Base-by-base conservation (phyloP, 192 early-diverging fungal genomes). In the Gryganskiella cystojenkinii region DNA sequence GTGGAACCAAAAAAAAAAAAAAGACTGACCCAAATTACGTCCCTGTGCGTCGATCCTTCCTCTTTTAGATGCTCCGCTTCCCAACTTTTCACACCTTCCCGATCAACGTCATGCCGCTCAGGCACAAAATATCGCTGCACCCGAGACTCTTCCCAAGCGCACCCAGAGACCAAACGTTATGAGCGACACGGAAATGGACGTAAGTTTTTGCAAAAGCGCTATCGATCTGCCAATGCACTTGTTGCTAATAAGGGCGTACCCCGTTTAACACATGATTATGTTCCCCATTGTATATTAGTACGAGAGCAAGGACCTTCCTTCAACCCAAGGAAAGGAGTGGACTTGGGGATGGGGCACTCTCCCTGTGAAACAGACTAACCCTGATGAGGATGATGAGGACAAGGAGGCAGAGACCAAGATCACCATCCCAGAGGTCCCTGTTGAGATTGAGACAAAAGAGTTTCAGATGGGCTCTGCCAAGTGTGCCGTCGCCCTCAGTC, bases 341-440 rank as follows among this genome's bases (percentile, higher is more conserved):
- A 83, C 82, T 14, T 94, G 92, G 92, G 81, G 83, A 19, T 94
- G 92, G 92, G 91, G 92, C 17, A 82, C 86, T 4, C 56, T 92
- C 24, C 92, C 91, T 6, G 84, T 84, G 5, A 87, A 88, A 61
- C 78, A 67, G 55, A 50, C 49, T 10, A 78, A 87, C 19, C 71
- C 80, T 28, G 70, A 78, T 2, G 71, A 78, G 35, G 75, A 70
- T 11, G 60, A 63, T 24, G 79, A 79, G 34, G 19, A 30, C 33
- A 72, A 79, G 53, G 71, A 60, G 19, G 62, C 51, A 9, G 27
- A 31, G 27, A 31, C 27, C 20, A 11, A 61, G 53, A 44, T 40
- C 15, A 52, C 25, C 20, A 37, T 50, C 28, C 68, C 79, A 11
- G 81, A 85, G 22, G 61, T 43, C 6, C 47, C 64, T 17, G 55